Conservation (phyloP, 2,329 filamentous ascomycete genomes). For the Botryotinia convoluta region DNA sequence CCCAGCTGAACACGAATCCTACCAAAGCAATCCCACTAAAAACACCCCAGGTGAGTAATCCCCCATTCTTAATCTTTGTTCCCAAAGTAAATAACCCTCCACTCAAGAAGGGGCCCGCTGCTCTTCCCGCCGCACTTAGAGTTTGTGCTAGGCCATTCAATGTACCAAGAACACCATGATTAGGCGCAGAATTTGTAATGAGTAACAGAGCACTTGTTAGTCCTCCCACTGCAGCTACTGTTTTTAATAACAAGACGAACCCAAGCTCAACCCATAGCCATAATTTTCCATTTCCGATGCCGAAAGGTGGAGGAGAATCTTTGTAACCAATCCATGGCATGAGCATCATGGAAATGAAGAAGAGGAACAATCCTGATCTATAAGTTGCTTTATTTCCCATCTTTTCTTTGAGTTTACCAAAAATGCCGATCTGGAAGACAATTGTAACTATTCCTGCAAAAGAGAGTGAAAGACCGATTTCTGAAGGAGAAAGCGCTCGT, state of each 20-base stretch:
- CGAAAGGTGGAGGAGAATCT: constrained; percentile 54
- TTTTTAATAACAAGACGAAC: constrained; percentile 78
- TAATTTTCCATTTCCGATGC: constrained; percentile 58
- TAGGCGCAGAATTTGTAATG: constrained; percentile 92
- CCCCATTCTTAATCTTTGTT: constrained; percentile 72
- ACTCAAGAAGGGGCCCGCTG: constrained; percentile 83
- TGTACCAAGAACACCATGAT: constrained; percentile 79
- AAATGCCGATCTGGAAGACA: constrained; percentile 82
- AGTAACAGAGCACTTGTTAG: constrained; percentile 86
- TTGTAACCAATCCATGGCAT: constrained; percentile 90
- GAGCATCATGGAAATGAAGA: constrained; percentile 76
- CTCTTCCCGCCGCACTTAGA: constrained; percentile 83
- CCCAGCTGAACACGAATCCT: constrained; percentile 76
- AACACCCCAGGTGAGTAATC: constrained; percentile 79
- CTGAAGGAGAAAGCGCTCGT: constrained; percentile 69
- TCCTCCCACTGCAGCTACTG: constrained; percentile 85
- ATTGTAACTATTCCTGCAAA: constrained; percentile 85
- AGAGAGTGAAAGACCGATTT: constrained; percentile 81
- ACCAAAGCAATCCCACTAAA: constrained; percentile 81
- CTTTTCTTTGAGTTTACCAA: constrained; percentile 72
- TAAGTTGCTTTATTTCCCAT: constrained; percentile 87
- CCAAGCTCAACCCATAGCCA: constrained; percentile 84
- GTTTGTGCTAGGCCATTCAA: constrained; percentile 94
- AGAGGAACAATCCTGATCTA: constrained; percentile 71
- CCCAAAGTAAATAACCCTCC: constrained; percentile 83